Evolutionary conservation across 2,329 filamentous ascomycete genomes (phyloP), one percentile per base, ranked within the genome.

Genomic region (Tricladium varicosporioides): DNA sequence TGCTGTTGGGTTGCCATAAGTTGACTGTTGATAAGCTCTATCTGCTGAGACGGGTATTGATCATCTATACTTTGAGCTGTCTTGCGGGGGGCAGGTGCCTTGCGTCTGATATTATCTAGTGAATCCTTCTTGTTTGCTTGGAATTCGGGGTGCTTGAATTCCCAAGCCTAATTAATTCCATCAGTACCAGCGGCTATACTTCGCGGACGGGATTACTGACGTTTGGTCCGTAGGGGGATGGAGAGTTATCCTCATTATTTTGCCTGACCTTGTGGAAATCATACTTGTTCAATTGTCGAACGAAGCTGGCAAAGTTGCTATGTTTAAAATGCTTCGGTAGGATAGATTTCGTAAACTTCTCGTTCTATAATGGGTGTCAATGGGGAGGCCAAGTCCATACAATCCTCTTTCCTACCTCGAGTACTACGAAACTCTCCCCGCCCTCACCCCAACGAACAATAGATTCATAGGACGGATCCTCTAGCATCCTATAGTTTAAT

Each of bases 251-350:
- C 70, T 96, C 91, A 64, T 91, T 95, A 68, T 92, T 90, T 69
- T 89, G 90, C 63, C 94, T 85, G 62, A 97, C 92, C 79, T 99
- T 99, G 79, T 99, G 94, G 67, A 99, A 99, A 71, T 96, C 92
- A 73, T 96, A 97, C 72, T 97, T 97, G 78, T 97, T 97, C 57
- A 97, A 78, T 72, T 97, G 92, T 49, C 92, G 88, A 57, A 97
- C 92, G 71, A 97, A 97, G 74, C 92, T 96, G 32, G 92, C 92
- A 77, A 97, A 97, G 73, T 97, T 97, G 82, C 91, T 96, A 76
- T 97, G 94, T 75, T 99, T 99, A 80, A 99, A 99, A 69, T 97
- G 92, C 72, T 97, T 97, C 2, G 94, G 94, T 14, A 99, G 84
- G 67, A 99, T 96, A 42, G 90, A 89, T 73, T 97, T 96, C 18